Evolutionary conservation across 2,329 filamentous ascomycete genomes (phyloP), one percentile per base, ranked within the genome.

Genomic region (Cordyceps cicadae): DNA sequence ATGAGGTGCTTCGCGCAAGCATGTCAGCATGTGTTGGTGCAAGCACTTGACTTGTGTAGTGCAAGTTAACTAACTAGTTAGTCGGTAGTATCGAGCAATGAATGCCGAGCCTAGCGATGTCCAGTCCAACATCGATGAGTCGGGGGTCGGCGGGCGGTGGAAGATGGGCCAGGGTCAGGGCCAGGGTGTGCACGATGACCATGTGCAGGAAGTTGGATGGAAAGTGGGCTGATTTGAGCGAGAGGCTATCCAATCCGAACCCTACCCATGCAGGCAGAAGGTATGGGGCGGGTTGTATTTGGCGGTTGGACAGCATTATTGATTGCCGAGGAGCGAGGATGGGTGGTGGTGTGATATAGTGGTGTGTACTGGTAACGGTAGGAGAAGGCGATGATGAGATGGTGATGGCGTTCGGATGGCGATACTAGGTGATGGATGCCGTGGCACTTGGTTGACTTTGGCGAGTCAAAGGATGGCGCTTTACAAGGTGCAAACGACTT

Each of bases 1-100:
- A 37, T 6, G 26, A 29, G n/a, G 21, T 50, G 24, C 24, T 24
- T n/a, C 41, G 15, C 43, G 43, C 43, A 46, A 46, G 43, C 43
- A 46, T n/a, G n/a, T 59, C 43, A 34, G 56, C 57, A 59, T 59
- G 57, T 59, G 57, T 59, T 59, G 57, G 50, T 59, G 56, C 56
- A 59, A 19, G 34, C 29, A 34, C 12, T 41, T 29, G 45, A 57
- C 32, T 50, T 57, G 53, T 46, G 53, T 41, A 15, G 26, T 34
- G 37, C 51, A 52, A 51, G 29, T 5, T 17, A 12, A 24, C 2
- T 24, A 24, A 4, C 3, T 24, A 24, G 4, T 4, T 24, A 24
- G 24, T 2, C 24, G 24, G 29, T 45, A 9, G 7, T 19, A 46
- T n/a, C 17, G 46, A 37, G 43, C 54, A 48, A 29, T 7, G 29